These are phyloP conservation scores for Myochromella boudieri DNA, from an alignment of 768 basidiomycete species.

Conservation along the genomic window DNA sequence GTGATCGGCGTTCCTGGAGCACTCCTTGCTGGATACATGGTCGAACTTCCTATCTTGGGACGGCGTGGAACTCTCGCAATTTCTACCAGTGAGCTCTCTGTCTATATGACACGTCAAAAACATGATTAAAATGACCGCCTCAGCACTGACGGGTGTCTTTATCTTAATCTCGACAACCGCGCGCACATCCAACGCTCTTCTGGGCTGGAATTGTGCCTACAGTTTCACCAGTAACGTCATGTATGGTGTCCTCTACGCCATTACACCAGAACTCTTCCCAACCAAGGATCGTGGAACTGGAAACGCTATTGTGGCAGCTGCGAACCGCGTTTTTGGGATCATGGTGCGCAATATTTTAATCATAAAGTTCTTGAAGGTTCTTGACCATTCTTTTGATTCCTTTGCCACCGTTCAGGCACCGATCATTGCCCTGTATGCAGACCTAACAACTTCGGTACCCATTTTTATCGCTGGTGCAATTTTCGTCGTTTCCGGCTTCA, in stretches of 20 bases:
- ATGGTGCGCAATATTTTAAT: slow-evolving; percentile 42
- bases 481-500: slow-evolving; percentile 55
- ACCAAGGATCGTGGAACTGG: slow-evolving; percentile 75
- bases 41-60: slow-evolving; percentile 64
- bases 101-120: background rate
- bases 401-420: slow-evolving; percentile 52
- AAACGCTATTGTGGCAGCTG: slow-evolving; percentile 61
- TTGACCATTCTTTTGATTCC: background rate
- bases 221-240: slow-evolving; percentile 68
- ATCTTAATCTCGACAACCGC: slow-evolving; percentile 77
- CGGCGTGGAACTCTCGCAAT: slow-evolving; percentile 66
- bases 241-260: slow-evolving; percentile 74
- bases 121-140: slow-evolving; percentile 30
- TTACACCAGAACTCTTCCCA: slow-evolving; percentile 70
- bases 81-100: slow-evolving; percentile 52
- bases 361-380: background rate
- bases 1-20: slow-evolving; percentile 71
- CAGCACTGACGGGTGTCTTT: slow-evolving; percentile 73
- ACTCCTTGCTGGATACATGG: slow-evolving; percentile 68
- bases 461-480: slow-evolving; percentile 72
- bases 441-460: slow-evolving; percentile 62
- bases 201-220: slow-evolving; percentile 83
- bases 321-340: slow-evolving; percentile 65
- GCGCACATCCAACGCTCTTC: slow-evolving; percentile 60
- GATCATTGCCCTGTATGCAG: slow-evolving; percentile 68